Evolutionary conservation across 73 alveolate species (phyloP).

Genomic region (Uronychia binucleata): DNA sequence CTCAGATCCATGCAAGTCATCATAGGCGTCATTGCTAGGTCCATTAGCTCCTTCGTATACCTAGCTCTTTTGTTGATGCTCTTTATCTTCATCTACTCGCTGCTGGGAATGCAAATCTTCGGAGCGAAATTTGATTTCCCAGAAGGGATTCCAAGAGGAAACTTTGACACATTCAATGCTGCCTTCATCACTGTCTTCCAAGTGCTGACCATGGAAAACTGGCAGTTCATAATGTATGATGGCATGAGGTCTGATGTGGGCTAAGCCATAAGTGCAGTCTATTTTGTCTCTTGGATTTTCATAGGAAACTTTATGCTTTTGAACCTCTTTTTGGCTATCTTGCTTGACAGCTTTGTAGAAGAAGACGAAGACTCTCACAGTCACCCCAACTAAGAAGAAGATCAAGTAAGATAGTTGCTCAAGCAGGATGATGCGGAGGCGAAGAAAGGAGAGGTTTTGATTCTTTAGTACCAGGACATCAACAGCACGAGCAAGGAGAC

Average conservation of each 20-base stretch:
- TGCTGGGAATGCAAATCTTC: constrained; percentile 94
- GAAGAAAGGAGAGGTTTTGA: constrained; percentile 29
- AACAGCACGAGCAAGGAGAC: neutral
- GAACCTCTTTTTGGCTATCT: constrained; percentile 57
- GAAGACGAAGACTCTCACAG: constrained; percentile 40
- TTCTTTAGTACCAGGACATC: constrained; percentile 15
- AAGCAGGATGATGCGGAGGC: neutral
- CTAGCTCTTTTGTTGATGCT: constrained; percentile 80
- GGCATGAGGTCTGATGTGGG: constrained; percentile 55
- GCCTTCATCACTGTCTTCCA: constrained; percentile 91
- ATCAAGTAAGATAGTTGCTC: neutral
- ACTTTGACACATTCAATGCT: constrained; percentile 87
- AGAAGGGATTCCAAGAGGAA: constrained; percentile 63
- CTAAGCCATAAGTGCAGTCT: constrained; percentile 66
- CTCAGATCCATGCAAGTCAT: constrained; percentile 86
- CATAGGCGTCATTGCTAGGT: constrained; percentile 80
- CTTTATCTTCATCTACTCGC: constrained; percentile 88
- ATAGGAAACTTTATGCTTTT: constrained; percentile 83
- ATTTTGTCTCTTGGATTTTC: constrained; percentile 91
- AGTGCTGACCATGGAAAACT: constrained; percentile 89
- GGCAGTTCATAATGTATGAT: constrained; percentile 90
- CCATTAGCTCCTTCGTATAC: constrained; percentile 81
- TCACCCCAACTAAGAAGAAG: constrained; percentile 20
- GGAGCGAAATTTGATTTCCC: constrained; percentile 76
- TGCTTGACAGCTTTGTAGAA: constrained; percentile 45